phyloP scores from a whole-genome alignment of 768 basidiomycete species.

The Boletus speciosus region DNA sequence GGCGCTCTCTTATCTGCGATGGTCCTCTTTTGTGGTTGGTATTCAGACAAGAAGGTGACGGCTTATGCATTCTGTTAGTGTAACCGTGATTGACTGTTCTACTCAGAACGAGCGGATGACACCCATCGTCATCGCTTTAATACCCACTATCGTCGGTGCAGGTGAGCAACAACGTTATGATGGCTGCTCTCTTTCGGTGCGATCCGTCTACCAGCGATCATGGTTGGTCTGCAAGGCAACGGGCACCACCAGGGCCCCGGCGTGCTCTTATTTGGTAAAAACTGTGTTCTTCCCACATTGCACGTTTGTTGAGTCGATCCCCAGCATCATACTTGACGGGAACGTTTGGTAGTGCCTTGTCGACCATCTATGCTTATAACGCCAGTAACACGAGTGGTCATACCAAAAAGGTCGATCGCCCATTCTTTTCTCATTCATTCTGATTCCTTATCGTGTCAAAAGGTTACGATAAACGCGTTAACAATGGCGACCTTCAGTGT shows the following conservation, averaged over 20 bases:
- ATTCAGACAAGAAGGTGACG: slow-evolving; percentile 58
- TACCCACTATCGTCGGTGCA: slow-evolving; percentile 57
- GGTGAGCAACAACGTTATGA: slow-evolving; percentile 31
- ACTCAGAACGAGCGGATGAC: slow-evolving; percentile 54
- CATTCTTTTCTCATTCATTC: not conserved
- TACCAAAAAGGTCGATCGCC: slow-evolving; percentile 51
- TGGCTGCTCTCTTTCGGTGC: not conserved
- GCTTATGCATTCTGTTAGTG: not conserved
- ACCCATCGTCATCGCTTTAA: slow-evolving; percentile 53
- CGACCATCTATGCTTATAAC: slow-evolving; percentile 61
- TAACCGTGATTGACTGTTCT: not conserved
- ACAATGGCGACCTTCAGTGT: slow-evolving; percentile 52
- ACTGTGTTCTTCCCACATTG: not conserved
- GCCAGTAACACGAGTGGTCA: slow-evolving; percentile 62
- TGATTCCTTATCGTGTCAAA: slow-evolving; percentile 4
- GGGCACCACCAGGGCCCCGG: slow-evolving; percentile 45
- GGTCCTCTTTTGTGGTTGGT: slow-evolving; percentile 56
- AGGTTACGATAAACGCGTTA: slow-evolving; percentile 59
- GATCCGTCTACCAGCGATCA: slow-evolving; percentile 34
- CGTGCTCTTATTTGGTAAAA: slow-evolving; percentile 51
- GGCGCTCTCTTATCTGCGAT: slow-evolving; percentile 49
- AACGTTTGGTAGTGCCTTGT: slow-evolving; percentile 59
- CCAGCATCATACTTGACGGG: slow-evolving; percentile 47
- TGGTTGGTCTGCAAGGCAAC: slow-evolving; percentile 51
- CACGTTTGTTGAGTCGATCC: not conserved